Conservation (phyloP, 345 rosid genomes). For the Lagerstroemia speciosa region DNA sequence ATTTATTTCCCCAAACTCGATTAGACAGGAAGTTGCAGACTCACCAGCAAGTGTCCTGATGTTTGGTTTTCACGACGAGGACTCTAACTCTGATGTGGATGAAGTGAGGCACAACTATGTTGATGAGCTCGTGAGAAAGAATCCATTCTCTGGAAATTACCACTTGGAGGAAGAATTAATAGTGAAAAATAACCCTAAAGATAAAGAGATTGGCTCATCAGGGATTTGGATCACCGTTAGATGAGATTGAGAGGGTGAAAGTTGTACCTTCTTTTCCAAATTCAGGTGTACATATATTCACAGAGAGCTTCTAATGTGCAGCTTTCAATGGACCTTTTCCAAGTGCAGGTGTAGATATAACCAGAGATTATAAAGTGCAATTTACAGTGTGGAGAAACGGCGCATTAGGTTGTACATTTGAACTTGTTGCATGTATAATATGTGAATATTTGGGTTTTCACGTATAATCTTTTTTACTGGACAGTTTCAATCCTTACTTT, state of each 20-base stretch:
- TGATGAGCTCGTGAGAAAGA: constrained; percentile 2
- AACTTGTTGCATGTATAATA: not conserved
- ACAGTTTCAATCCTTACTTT: not conserved
- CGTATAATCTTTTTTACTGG: not conserved
- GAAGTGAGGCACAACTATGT: not conserved
- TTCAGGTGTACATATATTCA: not conserved
- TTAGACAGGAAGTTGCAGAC: not conserved
- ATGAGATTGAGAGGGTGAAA: constrained; percentile 10
- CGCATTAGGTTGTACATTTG: not conserved
- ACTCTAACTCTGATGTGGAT: constrained; percentile 10
- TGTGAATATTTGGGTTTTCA: not conserved
- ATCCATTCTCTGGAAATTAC: constrained; percentile 13
- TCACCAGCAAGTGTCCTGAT: constrained; percentile 24
- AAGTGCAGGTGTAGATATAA: not conserved
- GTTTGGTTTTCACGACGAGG: constrained; percentile 4
- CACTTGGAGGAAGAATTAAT: not conserved
- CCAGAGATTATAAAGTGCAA: not conserved
- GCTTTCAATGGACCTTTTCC: not conserved
- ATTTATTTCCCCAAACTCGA: constrained; percentile 9
- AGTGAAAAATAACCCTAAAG: not conserved
- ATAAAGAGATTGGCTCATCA: constrained; percentile 6
- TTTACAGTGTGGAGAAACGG: not conserved
- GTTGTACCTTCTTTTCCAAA: not conserved
- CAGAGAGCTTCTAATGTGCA: not conserved
- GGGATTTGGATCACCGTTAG: constrained; percentile 26